A percentile compares a stretch with the other conserved stretches of the same genome.
Evolutionary conservation across 352 stramenopile genomes (phyloP).

Genomic region (Saprolegnia parasitica): DNA sequence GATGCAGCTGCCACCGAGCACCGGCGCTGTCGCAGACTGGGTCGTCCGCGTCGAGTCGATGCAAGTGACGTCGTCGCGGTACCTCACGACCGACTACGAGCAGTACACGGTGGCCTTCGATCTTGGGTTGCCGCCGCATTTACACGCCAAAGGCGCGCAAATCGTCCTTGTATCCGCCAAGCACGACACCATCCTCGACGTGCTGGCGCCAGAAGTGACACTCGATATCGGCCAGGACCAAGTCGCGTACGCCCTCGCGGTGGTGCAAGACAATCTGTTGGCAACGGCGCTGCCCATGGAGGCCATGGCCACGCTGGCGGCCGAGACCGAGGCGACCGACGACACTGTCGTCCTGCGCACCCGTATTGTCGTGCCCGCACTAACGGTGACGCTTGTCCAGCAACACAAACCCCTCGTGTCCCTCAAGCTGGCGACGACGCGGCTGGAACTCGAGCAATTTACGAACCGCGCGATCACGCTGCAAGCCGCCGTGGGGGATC

Average conservation of each 20-base stretch:
- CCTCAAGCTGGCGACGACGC: background rate
- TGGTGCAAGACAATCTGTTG: background rate
- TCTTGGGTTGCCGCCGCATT: background rate
- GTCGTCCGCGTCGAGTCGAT: background rate
- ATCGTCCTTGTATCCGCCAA: background rate
- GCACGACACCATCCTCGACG: background rate
- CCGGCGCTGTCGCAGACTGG: background rate
- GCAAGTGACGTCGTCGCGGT: background rate
- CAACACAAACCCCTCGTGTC: background rate
- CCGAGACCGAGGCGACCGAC: background rate
- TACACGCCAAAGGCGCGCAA: background rate
- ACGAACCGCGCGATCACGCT: background rate
- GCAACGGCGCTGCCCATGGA: background rate
- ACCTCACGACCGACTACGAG: slow-evolving; percentile 11
- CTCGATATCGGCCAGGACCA: background rate
- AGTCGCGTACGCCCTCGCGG: background rate
- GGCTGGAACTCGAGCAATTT: background rate
- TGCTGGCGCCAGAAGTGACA: background rate
- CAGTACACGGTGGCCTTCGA: background rate
- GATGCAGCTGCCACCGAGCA: background rate
- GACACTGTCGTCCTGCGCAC: background rate
- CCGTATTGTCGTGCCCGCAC: background rate
- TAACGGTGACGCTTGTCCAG: background rate
- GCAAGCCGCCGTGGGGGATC: background rate
- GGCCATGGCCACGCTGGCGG: background rate